Conservation (phyloP, 164 flowering plant genomes). For the Dillenia turbinata region DNA sequence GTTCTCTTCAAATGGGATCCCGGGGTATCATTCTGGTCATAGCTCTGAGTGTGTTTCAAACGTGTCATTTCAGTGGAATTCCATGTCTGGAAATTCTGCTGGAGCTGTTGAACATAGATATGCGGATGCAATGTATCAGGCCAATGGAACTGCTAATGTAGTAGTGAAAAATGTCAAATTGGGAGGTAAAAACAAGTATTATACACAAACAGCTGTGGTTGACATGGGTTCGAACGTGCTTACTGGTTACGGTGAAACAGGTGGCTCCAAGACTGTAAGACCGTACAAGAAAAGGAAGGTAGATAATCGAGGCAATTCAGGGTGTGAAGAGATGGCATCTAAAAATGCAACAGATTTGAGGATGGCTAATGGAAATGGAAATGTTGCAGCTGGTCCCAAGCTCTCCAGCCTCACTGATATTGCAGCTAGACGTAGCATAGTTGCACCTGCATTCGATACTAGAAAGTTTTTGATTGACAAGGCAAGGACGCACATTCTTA, state of each 20-base stretch:
- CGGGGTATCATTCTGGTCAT: constrained; percentile 47
- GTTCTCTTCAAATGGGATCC: constrained; percentile 36
- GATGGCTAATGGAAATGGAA: constrained; percentile 25
- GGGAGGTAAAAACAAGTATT: constrained; percentile 26
- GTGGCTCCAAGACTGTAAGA: constrained; percentile 26
- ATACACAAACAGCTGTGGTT: constrained; percentile 6
- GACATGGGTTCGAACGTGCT: constrained; percentile 17
- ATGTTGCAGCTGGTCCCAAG: constrained; percentile 19
- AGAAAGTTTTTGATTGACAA: constrained; percentile 64
- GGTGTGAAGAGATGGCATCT: constrained; percentile 23
- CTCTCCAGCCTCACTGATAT: constrained; percentile 20
- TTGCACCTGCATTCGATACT: constrained; percentile 60
- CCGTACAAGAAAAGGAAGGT: constrained; percentile 63
- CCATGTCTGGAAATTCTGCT: constrained; percentile 40
- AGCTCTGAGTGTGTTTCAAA: constrained; percentile 50
- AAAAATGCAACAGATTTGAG: constrained; percentile 26
- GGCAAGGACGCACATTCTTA: constrained; percentile 60
- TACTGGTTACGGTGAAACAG: constrained; percentile 11
- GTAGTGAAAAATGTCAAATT: constrained; percentile 23
- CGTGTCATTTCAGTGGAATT: constrained; percentile 55
- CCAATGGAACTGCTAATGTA: constrained; percentile 27
- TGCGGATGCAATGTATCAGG: constrained; percentile 23
- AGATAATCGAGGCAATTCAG: constrained; percentile 22
- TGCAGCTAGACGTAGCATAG: constrained; percentile 26
- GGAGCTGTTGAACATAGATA: constrained; percentile 25